Evolutionary conservation across 768 basidiomycete genomes (phyloP).

Genomic region (Fomitopsis serialis): DNA sequence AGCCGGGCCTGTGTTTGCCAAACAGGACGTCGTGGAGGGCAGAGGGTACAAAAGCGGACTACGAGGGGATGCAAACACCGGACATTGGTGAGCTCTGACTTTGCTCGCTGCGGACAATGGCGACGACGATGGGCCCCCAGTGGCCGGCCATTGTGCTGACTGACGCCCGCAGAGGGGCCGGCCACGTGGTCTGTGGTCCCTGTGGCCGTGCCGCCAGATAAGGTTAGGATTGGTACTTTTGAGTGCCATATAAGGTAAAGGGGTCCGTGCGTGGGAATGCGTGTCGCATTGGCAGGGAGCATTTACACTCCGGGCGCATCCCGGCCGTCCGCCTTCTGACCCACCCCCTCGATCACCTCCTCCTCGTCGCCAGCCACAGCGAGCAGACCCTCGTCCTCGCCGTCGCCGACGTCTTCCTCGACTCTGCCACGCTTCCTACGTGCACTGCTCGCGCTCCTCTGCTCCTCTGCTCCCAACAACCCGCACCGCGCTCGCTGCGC

Average conservation of each 20-base stretch:
- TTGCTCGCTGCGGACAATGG: constrained; percentile 14
- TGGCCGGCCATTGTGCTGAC: not conserved
- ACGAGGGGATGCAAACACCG: not conserved
- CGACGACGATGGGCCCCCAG: constrained; percentile 9
- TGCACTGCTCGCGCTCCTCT: constrained; percentile 11
- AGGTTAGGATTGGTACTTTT: constrained; percentile 26
- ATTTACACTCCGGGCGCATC: constrained; percentile 29
- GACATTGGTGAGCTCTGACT: not conserved
- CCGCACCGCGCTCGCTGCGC: constrained; percentile 2
- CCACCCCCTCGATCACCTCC: constrained; percentile 40
- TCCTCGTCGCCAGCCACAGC: constrained; percentile 40
- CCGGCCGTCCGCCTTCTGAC: constrained; percentile 22
- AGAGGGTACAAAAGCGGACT: not conserved
- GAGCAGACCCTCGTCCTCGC: constrained; percentile 36
- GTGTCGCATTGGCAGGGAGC: constrained; percentile 30
- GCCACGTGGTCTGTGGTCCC: constrained; percentile 27
- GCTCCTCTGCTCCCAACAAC: constrained; percentile 11
- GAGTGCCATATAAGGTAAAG: constrained; percentile 6
- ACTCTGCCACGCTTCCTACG: constrained; percentile 14
- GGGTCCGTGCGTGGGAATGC: constrained; percentile 40
- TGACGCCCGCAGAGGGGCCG: not conserved
- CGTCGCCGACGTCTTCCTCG: constrained; percentile 32
- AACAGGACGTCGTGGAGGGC: not conserved
- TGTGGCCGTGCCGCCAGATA: constrained; percentile 21
- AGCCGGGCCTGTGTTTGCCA: constrained; percentile 5